Base-by-base conservation (phyloP, 73 alveolate species). In the Paramecium octaurelia region DNA sequence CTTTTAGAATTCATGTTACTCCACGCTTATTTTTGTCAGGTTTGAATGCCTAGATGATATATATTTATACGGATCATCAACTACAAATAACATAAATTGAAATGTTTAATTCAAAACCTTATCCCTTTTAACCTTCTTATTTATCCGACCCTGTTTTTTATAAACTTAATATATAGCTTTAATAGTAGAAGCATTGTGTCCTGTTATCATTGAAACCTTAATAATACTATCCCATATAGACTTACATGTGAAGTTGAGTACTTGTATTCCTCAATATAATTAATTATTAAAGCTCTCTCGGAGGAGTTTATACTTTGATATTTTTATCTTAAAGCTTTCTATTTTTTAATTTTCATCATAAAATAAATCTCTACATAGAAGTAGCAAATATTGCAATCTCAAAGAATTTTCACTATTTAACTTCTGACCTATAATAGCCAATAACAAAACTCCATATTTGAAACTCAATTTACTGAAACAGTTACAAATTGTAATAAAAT, bases 51-150 rank as follows among this genome's bases (percentile, higher is more conserved):
- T 31, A 24, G 0, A 73, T 73, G 6, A 36, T 0, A 14, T 34
- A 73, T 36, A 12, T 6, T 3, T 73, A 16, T 73, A 73, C 87
- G 6, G 38, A 73, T 73, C 87, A 73, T 73, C 87, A 18, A 1
- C 64, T 9, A 73, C 46, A 38, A 34, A 38, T 18, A 73, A 9
- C 36, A 73, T 23, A 8, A 36, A 36, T 9, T 34, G 10, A 29
- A 14, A 21, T 6, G 8, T 73, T 23, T 0, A 11, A 35, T 38
- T 73, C 36, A 36, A 38, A 40, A 40, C 38, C 34, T 40, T 20
- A 36, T 80, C 91, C 24, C 91, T 40, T 44, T 80, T 80, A n/a
- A 23, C 57, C 24, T 80, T 80, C 73, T 80, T 80, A 80, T 43
- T 21, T 11, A 46, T 35, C 16, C 91, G 24, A 1, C 91, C 91